phyloP scores from a whole-genome alignment of 768 basidiomycete genomes.

The Mycena galopus region DNA sequence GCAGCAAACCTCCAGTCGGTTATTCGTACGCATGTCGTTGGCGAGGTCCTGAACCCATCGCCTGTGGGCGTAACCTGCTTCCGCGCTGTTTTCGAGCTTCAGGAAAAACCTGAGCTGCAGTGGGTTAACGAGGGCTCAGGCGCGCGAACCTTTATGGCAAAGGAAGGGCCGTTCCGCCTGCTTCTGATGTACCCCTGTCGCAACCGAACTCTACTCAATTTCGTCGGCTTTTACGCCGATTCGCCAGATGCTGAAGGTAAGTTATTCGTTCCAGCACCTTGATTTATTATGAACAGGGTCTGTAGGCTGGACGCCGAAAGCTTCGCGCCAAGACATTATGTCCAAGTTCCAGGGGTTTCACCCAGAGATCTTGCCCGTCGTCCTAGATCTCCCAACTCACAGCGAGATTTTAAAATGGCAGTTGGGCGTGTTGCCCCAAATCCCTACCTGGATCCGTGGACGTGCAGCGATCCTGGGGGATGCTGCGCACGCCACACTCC shows the following conservation, averaged over 20 bases:
- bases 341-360: conserved; percentile 8
- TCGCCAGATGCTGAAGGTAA: neutral
- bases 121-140: conserved; percentile 7
- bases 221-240: conserved; percentile 6
- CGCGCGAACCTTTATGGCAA: neutral
- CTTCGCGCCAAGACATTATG: neutral
- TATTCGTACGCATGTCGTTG: neutral
- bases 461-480: conserved; percentile 13
- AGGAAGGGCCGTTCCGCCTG: neutral
- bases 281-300: neutral
- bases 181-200: neutral
- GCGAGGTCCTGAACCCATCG: neutral
- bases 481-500: conserved; percentile 40
- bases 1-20: neutral
- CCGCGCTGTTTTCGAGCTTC: conserved; percentile 5
- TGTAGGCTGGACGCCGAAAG: neutral
- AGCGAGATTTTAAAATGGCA: conserved; percentile 14
- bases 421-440: neutral
- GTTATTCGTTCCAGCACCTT: neutral
- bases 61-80: conserved; percentile 3
- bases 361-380: neutral
- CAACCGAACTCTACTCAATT: conserved; percentile 10
- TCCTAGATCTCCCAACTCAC: conserved; percentile 1
- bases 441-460: conserved; percentile 19
- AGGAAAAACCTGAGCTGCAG: neutral